Conservation (phyloP, 2,329 filamentous ascomycete species). For the Fusarium liriodendri region DNA sequence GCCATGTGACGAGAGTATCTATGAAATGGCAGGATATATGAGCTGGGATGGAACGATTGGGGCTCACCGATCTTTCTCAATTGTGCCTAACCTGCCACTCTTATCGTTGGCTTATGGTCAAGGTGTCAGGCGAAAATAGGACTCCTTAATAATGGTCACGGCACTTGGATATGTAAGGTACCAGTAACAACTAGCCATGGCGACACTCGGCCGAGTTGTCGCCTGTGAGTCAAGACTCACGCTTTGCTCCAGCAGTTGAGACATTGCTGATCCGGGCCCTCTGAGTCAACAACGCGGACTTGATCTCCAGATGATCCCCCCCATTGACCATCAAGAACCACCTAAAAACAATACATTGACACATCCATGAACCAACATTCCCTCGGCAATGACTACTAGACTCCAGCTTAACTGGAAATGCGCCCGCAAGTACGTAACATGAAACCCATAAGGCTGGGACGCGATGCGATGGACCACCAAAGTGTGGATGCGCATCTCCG, state of each 20-base stretch:
- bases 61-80: background rate
- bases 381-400: background rate
- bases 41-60: background rate
- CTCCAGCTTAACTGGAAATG: background rate
- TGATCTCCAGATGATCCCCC: background rate
- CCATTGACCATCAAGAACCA: background rate
- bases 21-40: background rate
- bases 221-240: background rate
- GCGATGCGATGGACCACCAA: background rate
- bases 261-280: background rate
- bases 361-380: background rate
- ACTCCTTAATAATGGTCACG: background rate
- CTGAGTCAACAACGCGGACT: background rate
- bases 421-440: background rate
- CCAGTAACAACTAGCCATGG: background rate
- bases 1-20: background rate
- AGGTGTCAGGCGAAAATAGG: background rate
- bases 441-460: conserved; percentile 33
- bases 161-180: background rate
- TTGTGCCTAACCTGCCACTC: background rate
- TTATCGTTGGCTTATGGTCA: background rate
- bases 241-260: background rate
- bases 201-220: background rate
- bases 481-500: conserved; percentile 29
- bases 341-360: background rate